Conservation (phyloP, 345 rosid species). For the Isatis tinctoria region DNA sequence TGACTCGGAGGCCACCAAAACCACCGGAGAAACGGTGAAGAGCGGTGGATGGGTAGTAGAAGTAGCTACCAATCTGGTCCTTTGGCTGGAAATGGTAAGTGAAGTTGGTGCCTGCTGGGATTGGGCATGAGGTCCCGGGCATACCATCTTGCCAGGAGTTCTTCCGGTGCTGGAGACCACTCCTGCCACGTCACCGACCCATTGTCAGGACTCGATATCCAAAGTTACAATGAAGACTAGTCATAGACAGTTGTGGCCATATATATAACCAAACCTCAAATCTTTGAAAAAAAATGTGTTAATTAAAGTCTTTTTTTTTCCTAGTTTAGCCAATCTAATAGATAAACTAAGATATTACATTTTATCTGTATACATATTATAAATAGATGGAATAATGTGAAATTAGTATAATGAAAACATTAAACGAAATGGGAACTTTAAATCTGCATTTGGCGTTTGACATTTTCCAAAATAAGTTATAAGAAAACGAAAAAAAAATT, state of each 20-base stretch:
- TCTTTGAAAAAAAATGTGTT: not conserved
- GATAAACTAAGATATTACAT: not conserved
- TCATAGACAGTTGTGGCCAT: not conserved
- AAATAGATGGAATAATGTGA: not conserved
- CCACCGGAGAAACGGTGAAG: conserved; percentile 61
- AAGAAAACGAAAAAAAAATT: not conserved
- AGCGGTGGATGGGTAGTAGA: conserved; percentile 54
- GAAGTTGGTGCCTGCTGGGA: conserved; percentile 58
- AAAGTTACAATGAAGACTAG: not conserved
- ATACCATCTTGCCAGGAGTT: conserved; percentile 82
- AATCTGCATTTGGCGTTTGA: no score
- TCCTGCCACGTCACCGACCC: conserved; percentile 40
- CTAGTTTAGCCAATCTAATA: not conserved
- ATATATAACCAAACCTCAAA: not conserved
- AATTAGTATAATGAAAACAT: not conserved
- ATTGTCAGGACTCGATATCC: not conserved
- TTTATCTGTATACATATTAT: not conserved
- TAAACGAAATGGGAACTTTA: not conserved
- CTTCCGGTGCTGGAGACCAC: conserved; percentile 79
- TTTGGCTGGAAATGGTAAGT: conserved; percentile 83
- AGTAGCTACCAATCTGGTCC: conserved; percentile 84
- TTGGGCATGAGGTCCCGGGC: conserved; percentile 71
- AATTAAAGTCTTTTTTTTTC: not conserved
- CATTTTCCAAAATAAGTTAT: not conserved
- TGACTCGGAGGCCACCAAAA: conserved; percentile 65